A percentile compares a stretch with the other conserved stretches of the same genome.
phyloP scores from a whole-genome alignment of 2,329 filamentous ascomycete genomes.

The Pyrenochaeta sp. region DNA sequence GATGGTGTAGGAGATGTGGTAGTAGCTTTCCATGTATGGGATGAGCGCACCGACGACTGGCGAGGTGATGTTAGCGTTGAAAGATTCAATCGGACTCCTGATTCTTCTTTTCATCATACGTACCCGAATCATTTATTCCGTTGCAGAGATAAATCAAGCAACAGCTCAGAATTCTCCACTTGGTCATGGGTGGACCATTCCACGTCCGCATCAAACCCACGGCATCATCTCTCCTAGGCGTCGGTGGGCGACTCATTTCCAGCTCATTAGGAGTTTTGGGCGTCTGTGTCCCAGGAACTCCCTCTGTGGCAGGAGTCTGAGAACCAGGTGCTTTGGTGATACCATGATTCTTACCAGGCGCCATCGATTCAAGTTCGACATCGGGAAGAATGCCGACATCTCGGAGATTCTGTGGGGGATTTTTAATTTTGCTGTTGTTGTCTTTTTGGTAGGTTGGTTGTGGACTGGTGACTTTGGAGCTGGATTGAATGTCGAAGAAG shows the following conservation, averaged over 20 bases:
- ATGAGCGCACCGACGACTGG: slow-evolving; percentile 75
- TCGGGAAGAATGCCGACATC: slow-evolving; percentile 30
- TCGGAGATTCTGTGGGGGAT: slow-evolving; percentile 15
- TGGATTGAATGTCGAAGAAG: slow-evolving; percentile 53
- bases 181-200: slow-evolving; percentile 69
- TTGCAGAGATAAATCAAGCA: slow-evolving; percentile 73
- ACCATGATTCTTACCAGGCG: slow-evolving; percentile 29
- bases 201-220: slow-evolving; percentile 63
- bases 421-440: slow-evolving; percentile 15
- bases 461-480: slow-evolving; percentile 45
- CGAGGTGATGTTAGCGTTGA: slow-evolving; percentile 15
- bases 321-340: slow-evolving; percentile 18
- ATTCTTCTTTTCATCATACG: slow-evolving; percentile 4
- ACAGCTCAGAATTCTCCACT: slow-evolving; percentile 69
- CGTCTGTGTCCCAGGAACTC: slow-evolving; percentile 23
- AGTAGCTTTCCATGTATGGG: slow-evolving; percentile 80
- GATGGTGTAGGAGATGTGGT: slow-evolving; percentile 76
- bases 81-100: no score
- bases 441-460: slow-evolving; percentile 46
- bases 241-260: slow-evolving; percentile 63
- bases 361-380: slow-evolving; percentile 46
- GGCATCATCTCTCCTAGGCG: slow-evolving; percentile 52
- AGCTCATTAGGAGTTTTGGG: slow-evolving; percentile 52
- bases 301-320: slow-evolving; percentile 18
- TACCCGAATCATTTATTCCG: slow-evolving; percentile 74